A percentile compares a stretch with the other conserved stretches of the same genome.
These are phyloP conservation scores for Exophiala sp. DNA, from an alignment of 2,329 filamentous ascomycete species.

Conservation along the genomic window DNA sequence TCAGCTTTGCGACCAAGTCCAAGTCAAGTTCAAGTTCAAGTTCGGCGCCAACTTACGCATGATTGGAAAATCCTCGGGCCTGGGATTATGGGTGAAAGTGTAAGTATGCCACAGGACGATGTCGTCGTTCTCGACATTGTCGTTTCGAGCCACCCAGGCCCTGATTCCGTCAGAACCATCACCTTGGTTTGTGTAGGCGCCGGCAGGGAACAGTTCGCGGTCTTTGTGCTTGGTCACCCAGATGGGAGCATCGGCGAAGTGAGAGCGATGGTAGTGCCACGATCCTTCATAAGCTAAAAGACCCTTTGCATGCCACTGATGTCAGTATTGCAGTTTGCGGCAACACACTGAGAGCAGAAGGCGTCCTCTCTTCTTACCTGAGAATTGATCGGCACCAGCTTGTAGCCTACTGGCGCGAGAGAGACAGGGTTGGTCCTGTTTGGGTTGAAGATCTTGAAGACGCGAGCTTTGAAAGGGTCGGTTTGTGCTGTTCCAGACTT, in stretches of 20 bases:
- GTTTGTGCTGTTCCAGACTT: slow-evolving; percentile 56
- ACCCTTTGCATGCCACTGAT: neutral
- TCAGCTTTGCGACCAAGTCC: too few species aligned
- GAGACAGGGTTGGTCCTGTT: slow-evolving; percentile 40
- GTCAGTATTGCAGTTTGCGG: neutral
- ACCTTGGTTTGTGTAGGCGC: slow-evolving; percentile 45
- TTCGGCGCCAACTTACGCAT: slow-evolving; percentile 29
- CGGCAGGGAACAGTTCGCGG: slow-evolving; percentile 46
- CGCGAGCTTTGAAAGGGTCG: slow-evolving; percentile 42
- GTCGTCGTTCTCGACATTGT: slow-evolving; percentile 42
- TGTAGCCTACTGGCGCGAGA: slow-evolving; percentile 44
- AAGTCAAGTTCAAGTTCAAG: neutral
- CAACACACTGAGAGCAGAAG: too few species aligned
- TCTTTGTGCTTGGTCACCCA: slow-evolving; percentile 49
- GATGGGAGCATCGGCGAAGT: slow-evolving; percentile 47
- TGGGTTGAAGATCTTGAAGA: slow-evolving; percentile 48
- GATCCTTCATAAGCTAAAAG: neutral
- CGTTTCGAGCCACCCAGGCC: slow-evolving; percentile 40
- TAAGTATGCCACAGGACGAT: slow-evolving; percentile 48
- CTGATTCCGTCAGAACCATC: slow-evolving; percentile 39
- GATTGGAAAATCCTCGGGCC: slow-evolving; percentile 48
- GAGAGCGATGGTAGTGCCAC: slow-evolving; percentile 33
- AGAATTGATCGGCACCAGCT: slow-evolving; percentile 22
- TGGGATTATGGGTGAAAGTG: slow-evolving; percentile 48
- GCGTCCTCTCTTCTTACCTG: neutral